Base-by-base conservation (phyloP, 768 basidiomycete species). In the Boletus pseudopeckii region DNA sequence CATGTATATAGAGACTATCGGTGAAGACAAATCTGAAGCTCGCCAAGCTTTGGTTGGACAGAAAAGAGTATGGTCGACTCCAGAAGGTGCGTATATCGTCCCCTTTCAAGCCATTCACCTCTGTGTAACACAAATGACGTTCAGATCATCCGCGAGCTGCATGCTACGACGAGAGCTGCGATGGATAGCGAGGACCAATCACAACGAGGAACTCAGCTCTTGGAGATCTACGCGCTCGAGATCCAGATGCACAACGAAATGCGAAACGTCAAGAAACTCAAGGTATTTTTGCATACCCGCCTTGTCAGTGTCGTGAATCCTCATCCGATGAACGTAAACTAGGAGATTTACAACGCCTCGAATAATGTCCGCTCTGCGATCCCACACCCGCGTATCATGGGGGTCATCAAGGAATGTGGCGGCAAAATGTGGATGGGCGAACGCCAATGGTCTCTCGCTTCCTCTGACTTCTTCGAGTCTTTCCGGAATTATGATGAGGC, bases 341-440 rank as follows among this genome's bases (percentile, higher is more conserved):
- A 97, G 92, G 94, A 97, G 72, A 97, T 98, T 50, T 99, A 99
- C 74, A 95, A 97, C 60, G 94, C 96, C 10, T 88, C 92, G 13
- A 90, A 90, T 58, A 83, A 85, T 41, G 91, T 99, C 48, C 88
- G 92, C 22, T 94, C 92, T 8, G 97, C 97, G 10, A 98, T 99
- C 56, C 94, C 97, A 15, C 97, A 98, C 74, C 97, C 97, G 10
- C 83, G 93, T 30, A 98, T 98, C 65, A 95, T 98, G 89, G 97
- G 96, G 40, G 92, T 98, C 48, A 98, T 99, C 74, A 92, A 95
- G 67, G 97, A 99, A 71, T 98, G 96, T 61, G 97, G 97, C 15
- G 97, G 97, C 3, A 99, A 99, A 74, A 99, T 99, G 97, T 98
- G 97, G 95, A 98, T 99, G 97, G 93, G 92, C 54, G 97, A 98